Conservation (phyloP, 805 yeast species). For the Clavispora asparagi region DNA sequence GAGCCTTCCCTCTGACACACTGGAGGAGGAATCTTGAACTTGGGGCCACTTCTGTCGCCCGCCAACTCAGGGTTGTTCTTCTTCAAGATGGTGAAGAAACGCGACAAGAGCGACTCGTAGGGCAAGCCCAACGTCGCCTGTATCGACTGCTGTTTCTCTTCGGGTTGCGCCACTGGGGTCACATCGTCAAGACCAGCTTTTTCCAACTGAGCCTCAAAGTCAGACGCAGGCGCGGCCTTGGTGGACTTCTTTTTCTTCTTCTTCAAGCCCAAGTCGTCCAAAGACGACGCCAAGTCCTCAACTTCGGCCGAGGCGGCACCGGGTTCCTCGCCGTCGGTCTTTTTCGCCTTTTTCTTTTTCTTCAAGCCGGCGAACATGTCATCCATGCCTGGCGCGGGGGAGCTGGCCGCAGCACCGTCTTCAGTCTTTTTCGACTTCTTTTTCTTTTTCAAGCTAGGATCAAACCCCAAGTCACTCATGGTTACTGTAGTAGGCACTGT, state of each 20-base stretch:
- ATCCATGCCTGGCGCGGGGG: slow-evolving; percentile 37
- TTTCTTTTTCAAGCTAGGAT: slow-evolving; percentile 72
- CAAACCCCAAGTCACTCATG: slow-evolving; percentile 60
- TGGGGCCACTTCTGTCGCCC: slow-evolving; percentile 88
- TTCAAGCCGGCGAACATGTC: slow-evolving; percentile 70
- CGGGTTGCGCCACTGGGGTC: slow-evolving; percentile 23
- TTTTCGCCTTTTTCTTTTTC: slow-evolving; percentile 44
- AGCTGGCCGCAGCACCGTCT: slow-evolving; percentile 31
- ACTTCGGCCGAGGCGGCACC: slow-evolving; percentile 19
- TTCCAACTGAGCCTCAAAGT: slow-evolving; percentile 84
- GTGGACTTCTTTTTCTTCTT: slow-evolving; percentile 76
- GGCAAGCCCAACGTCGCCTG: slow-evolving; percentile 53
- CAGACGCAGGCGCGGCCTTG: slow-evolving; percentile 56
- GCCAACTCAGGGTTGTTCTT: slow-evolving; percentile 97
- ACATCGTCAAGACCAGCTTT: slow-evolving; percentile 76
- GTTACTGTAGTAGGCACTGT: slow-evolving; percentile 4
- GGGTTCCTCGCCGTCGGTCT: slow-evolving; percentile 7
- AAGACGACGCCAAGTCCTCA: slow-evolving; percentile 31
- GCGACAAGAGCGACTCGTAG: slow-evolving; percentile 69
- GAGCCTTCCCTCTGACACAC: slow-evolving; percentile 94
- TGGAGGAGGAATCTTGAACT: slow-evolving; percentile 97
- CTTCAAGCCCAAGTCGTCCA: slow-evolving; percentile 44
- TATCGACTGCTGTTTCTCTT: slow-evolving; percentile 11
- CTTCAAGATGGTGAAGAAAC: slow-evolving; percentile 82
- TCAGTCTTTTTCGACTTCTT: slow-evolving; percentile 64